Conservation (phyloP, 2,329 filamentous ascomycete species). For the Colletotrichum musae region DNA sequence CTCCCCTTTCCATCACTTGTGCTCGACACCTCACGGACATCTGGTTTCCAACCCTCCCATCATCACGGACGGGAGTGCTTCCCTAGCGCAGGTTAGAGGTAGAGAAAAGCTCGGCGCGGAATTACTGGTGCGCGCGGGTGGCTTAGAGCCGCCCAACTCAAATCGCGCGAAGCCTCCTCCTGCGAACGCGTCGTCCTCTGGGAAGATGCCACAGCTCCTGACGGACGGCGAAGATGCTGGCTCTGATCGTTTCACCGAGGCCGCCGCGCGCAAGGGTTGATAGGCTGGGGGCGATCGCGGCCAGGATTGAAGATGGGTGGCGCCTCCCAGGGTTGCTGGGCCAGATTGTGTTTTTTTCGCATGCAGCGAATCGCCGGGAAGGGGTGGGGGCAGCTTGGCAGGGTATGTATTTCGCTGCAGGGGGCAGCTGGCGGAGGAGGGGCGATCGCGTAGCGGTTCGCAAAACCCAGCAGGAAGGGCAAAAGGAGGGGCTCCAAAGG, state of each 20-base stretch:
- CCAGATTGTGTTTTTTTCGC: conserved; percentile 18
- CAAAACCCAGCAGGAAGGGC: neutral
- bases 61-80: too few relatives aligned
- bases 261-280: conserved; percentile 25
- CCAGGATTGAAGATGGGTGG: conserved; percentile 17
- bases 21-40: too few relatives aligned
- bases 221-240: conserved; percentile 7
- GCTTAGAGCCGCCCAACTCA: neutral
- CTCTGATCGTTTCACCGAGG: conserved; percentile 32
- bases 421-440: conserved; percentile 10
- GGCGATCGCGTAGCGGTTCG: neutral
- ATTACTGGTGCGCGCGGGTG: neutral
- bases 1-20: too few relatives aligned
- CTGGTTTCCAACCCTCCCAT: too few relatives aligned
- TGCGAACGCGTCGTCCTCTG: neutral
- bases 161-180: neutral
- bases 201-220: too few relatives aligned
- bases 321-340: conserved; percentile 34
- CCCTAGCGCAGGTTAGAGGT: too few relatives aligned
- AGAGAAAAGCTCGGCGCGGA: too few relatives aligned
- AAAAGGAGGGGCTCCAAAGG: conserved; percentile 11
- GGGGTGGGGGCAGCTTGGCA: neutral
- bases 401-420: conserved; percentile 24
- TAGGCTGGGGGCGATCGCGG: conserved; percentile 29
- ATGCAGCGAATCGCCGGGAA: conserved; percentile 28